These are phyloP conservation scores for Fraxinus sp. DNA, from an alignment of 305 asterid species.

Conservation along the genomic window DNA sequence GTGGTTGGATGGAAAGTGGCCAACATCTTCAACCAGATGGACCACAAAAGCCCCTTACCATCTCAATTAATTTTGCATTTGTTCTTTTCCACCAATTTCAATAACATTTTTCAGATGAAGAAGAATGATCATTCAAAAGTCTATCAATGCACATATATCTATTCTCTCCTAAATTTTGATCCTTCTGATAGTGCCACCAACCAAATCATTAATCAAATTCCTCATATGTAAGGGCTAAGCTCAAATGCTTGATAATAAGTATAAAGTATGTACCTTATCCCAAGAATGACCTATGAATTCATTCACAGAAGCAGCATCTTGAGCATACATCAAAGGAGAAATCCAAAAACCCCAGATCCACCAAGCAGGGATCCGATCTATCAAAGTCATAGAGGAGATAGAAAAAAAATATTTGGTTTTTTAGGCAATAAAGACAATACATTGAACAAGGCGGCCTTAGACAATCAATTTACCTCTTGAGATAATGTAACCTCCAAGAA, in stretches of 20 bases:
- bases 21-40: not conserved
- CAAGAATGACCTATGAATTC: constrained; percentile 93
- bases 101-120: constrained; percentile 18
- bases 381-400: constrained; percentile 24
- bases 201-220: constrained; percentile 4
- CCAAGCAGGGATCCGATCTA: constrained; percentile 93
- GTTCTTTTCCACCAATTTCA: not conserved
- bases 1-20: not conserved
- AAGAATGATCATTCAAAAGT: constrained; percentile 7
- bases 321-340: constrained; percentile 93
- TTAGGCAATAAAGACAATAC: constrained; percentile 10
- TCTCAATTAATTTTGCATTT: constrained; percentile 1
- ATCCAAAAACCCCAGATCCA: constrained; percentile 98
- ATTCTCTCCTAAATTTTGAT: constrained; percentile 7
- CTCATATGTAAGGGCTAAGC: constrained; percentile 8
- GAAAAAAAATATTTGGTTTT: constrained; percentile 16
- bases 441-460: not conserved
- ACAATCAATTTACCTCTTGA: constrained; percentile 72
- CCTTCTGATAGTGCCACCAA: constrained; percentile 13
- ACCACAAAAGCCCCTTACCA: not conserved
- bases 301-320: constrained; percentile 85
- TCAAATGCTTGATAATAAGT: constrained; percentile 16
- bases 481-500: constrained; percentile 87
- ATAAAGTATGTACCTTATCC: constrained; percentile 60
- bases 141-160: constrained; percentile 10